Conservation (phyloP, 108 stramenopile genomes). For the Cyclotella cryptica region DNA sequence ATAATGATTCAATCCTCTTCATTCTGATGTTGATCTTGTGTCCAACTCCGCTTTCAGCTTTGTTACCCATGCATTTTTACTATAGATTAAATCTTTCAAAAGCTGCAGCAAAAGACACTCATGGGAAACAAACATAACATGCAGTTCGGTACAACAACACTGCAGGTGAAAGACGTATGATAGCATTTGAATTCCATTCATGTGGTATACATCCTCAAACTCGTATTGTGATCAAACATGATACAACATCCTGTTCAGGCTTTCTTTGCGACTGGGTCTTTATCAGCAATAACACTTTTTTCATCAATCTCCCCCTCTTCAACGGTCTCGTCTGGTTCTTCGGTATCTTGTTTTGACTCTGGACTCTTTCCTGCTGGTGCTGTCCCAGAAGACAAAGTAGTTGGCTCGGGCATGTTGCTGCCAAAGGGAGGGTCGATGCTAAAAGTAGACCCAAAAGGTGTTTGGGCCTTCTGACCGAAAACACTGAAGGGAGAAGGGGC, state of each 20-base stretch:
- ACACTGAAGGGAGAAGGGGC: constrained; percentile 33
- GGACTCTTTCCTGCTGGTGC: constrained; percentile 20
- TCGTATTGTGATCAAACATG: too few relatives aligned
- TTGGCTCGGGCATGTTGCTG: constrained; percentile 12
- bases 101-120: too few relatives aligned
- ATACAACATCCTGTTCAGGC: constrained; percentile 13
- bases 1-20: too few relatives aligned
- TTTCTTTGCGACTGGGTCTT: constrained; percentile 37
- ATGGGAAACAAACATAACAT: too few relatives aligned
- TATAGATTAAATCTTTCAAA: too few relatives aligned
- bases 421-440: constrained; percentile 14
- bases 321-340: constrained; percentile 4
- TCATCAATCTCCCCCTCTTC: constrained; percentile 39
- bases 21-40: too few relatives aligned
- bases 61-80: too few relatives aligned
- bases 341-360: not conserved
- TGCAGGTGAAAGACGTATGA: too few relatives aligned
- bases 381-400: constrained; percentile 3
- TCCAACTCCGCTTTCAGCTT: too few relatives aligned
- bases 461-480: constrained; percentile 36
- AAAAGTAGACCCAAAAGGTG: constrained; percentile 38
- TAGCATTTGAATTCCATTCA: too few relatives aligned
- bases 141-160: too few relatives aligned
- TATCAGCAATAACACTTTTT: constrained; percentile 1
- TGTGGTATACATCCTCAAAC: too few relatives aligned